Percentiles rank a stretch among this genome's conserved stretches.
These are phyloP conservation scores for Geranium brycei DNA, from an alignment of 345 rosid species.

Conservation along the genomic window DNA sequence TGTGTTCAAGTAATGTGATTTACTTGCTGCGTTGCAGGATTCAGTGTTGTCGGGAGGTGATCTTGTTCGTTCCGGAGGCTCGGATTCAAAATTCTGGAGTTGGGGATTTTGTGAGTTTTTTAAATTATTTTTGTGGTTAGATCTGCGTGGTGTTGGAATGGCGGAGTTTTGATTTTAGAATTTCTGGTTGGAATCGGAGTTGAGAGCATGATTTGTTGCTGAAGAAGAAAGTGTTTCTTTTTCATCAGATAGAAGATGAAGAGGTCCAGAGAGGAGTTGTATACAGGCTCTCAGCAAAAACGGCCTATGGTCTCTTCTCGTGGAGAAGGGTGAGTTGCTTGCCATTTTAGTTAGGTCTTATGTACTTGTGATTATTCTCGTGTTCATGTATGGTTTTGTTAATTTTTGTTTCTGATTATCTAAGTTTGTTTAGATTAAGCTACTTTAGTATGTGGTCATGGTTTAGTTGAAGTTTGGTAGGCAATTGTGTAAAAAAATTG, in stretches of 20 bases:
- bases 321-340: constrained; percentile 59
- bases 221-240: constrained; percentile 13
- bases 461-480: background rate
- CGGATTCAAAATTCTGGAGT: constrained; percentile 15
- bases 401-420: background rate
- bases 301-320: constrained; percentile 50
- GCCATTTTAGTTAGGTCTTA: background rate
- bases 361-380: background rate
- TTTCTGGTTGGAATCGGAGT: constrained; percentile 21
- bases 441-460: constrained; percentile 3
- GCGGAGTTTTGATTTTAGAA: constrained; percentile 13
- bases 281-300: constrained; percentile 39
- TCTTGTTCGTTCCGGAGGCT: constrained; percentile 12
- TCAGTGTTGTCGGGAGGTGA: constrained; percentile 14
- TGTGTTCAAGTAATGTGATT: constrained; percentile 25
- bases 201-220: constrained; percentile 27
- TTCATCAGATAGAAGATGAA: constrained; percentile 33
- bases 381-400: background rate
- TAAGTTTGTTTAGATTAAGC: background rate
- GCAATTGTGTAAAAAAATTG: background rate
- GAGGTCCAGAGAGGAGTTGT: constrained; percentile 72
- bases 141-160: constrained; percentile 22
- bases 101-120: constrained; percentile 7
- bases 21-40: constrained; percentile 4
- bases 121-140: constrained; percentile 15